These are phyloP conservation scores for Podospora comata DNA, from an alignment of 495 filamentous ascomycete genomes.

Conservation along the genomic window DNA sequence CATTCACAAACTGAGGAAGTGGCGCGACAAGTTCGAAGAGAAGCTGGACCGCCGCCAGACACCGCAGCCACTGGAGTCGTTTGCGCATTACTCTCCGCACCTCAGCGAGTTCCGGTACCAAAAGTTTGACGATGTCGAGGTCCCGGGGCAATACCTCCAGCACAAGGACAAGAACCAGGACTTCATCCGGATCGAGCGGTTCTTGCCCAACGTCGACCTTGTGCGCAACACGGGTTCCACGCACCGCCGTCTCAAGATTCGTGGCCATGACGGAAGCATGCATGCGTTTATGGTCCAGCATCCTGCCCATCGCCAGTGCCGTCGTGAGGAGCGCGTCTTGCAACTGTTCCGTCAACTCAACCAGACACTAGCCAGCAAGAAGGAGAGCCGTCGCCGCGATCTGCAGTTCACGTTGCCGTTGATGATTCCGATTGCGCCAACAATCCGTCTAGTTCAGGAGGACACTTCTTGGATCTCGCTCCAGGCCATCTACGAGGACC, in stretches of 20 bases:
- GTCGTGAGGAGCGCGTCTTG: slow-evolving; percentile 89
- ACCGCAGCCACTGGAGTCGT: slow-evolving; percentile 65
- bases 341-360: slow-evolving; percentile 99
- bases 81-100: slow-evolving; percentile 66
- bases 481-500: slow-evolving; percentile 92
- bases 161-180: slow-evolving; percentile 98
- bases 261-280: slow-evolving; percentile 94
- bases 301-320: slow-evolving; percentile 83
- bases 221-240: slow-evolving; percentile 84
- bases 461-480: slow-evolving; percentile 91
- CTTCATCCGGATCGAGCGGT: slow-evolving; percentile 93
- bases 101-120: slow-evolving; percentile 95
- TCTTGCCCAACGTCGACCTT: slow-evolving; percentile 89
- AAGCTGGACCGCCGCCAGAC: slow-evolving; percentile 84
- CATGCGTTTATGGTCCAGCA: slow-evolving; percentile 96
- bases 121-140: slow-evolving; percentile 97
- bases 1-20: slow-evolving; percentile 92
- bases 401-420: slow-evolving; percentile 92
- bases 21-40: slow-evolving; percentile 97
- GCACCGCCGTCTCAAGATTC: slow-evolving; percentile 88
- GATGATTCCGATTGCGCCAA: slow-evolving; percentile 90
- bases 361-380: slow-evolving; percentile 78
- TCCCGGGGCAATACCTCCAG: slow-evolving; percentile 93
- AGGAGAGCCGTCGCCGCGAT: slow-evolving; percentile 90
- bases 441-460: slow-evolving; percentile 90